Percentiles rank a stretch among this genome's conserved stretches.
These are phyloP conservation scores for Zopfochytrium polystomum DNA, from an alignment of 371 early-diverging fungal genomes.

Conservation along the genomic window DNA sequence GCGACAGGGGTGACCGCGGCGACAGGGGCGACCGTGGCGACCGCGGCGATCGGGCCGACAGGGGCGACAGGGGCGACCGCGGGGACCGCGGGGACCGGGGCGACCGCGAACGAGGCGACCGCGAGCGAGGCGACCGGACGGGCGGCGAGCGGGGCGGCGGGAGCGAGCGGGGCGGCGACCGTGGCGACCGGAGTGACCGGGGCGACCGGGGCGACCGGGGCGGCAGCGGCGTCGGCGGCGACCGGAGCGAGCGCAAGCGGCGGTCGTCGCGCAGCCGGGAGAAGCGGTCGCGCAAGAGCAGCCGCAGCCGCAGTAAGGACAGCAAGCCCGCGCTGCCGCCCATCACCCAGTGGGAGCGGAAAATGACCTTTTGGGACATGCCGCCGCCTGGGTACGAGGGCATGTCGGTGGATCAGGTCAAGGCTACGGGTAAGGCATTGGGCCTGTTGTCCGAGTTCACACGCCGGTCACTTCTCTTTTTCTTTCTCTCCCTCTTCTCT, in stretches of 20 bases:
- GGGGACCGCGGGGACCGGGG: constrained; percentile 41
- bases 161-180: too few species aligned
- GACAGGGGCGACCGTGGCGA: constrained; percentile 37
- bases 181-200: too few species aligned
- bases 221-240: too few species aligned
- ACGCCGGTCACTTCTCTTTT: neutral
- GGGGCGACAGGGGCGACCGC: constrained; percentile 26
- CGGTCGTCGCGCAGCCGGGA: constrained; percentile 34
- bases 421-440: constrained; percentile 69
- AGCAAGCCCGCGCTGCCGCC: constrained; percentile 40
- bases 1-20: constrained; percentile 36
- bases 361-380: constrained; percentile 90
- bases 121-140: constrained; percentile 31
- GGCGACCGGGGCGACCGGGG: too few species aligned
- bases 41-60: constrained; percentile 41
- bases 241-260: constrained; percentile 26
- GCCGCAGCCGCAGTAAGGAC: constrained; percentile 19
- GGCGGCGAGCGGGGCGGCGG: too few species aligned
- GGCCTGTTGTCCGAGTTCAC: neutral
- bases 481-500: too few species aligned
- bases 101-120: constrained; percentile 23
- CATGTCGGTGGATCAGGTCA: constrained; percentile 84
- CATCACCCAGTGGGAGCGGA: constrained; percentile 74
- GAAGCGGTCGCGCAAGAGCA: constrained; percentile 8
- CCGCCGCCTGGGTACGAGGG: constrained; percentile 90